Percentiles rank a stretch among this genome's conserved stretches.
Evolutionary conservation across 108 stramenopile species (phyloP).

Genomic region (Pseudonitzschia multiseries): DNA sequence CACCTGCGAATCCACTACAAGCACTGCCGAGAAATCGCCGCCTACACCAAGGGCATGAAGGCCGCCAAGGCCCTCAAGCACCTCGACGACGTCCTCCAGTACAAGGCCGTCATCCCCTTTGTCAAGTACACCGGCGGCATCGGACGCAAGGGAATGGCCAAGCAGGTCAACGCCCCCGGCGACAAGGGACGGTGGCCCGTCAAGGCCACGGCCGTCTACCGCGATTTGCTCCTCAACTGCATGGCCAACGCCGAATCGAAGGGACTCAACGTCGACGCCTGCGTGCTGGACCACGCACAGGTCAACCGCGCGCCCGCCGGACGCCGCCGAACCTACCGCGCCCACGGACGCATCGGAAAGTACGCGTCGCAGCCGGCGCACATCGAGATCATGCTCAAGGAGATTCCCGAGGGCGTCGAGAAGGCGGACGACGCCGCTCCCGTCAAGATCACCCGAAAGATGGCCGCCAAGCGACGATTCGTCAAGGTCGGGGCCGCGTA

Average conservation of each 20-base stretch:
- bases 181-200: slow-evolving; percentile 97
- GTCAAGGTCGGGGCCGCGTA: slow-evolving; percentile 74
- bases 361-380: slow-evolving; percentile 98
- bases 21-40: slow-evolving; percentile 97
- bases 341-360: slow-evolving; percentile 99
- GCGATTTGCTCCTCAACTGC: slow-evolving; percentile 94
- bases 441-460: slow-evolving; percentile 80
- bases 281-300: slow-evolving; percentile 93
- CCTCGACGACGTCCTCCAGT: slow-evolving; percentile 91
- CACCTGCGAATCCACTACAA: slow-evolving; percentile 99
- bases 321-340: slow-evolving; percentile 98
- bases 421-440: slow-evolving; percentile 65
- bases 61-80: slow-evolving; percentile 85
- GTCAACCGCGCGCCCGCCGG: slow-evolving; percentile 95
- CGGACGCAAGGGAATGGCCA: slow-evolving; percentile 94
- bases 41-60: slow-evolving; percentile 95
- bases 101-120: slow-evolving; percentile 97
- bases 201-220: slow-evolving; percentile 95
- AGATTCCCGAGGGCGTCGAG: slow-evolving; percentile 78
- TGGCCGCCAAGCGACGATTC: slow-evolving; percentile 79
- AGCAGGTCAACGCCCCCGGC: slow-evolving; percentile 90
- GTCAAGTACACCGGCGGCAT: slow-evolving; percentile 96
- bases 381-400: slow-evolving; percentile 95
- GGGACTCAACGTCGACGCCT: slow-evolving; percentile 86
- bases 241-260: slow-evolving; percentile 98